Percentiles rank a stretch among this genome's conserved stretches.
Evolutionary conservation across 106 monocot genomes (phyloP).

Genomic region (Agapanthus africanus): DNA sequence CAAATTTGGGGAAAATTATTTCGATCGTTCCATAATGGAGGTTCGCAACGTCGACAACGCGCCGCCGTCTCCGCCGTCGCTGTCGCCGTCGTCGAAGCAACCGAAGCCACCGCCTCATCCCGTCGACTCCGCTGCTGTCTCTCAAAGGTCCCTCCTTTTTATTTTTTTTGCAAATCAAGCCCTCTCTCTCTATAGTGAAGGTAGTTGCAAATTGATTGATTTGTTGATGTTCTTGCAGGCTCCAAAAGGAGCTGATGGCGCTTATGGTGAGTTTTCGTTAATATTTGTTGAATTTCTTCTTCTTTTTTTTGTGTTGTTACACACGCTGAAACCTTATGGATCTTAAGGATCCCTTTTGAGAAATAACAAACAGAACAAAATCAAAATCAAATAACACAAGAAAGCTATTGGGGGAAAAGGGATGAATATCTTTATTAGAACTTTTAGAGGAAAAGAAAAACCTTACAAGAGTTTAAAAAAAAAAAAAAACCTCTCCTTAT

Average conservation of each 20-base stretch:
- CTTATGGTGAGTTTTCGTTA: slow-evolving; percentile 36
- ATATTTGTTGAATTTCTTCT: no score
- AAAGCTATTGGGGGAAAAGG: no score
- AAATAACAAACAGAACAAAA: no score
- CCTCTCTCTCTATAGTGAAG: not conserved
- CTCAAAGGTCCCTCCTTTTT: slow-evolving; percentile 28
- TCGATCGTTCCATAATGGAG: slow-evolving; percentile 22
- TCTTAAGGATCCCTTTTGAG: no score
- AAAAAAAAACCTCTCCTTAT: no score
- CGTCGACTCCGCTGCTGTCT: slow-evolving; percentile 52
- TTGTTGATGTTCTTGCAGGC: slow-evolving; percentile 26
- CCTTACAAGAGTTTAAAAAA: no score
- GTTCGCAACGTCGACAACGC: slow-evolving; percentile 32
- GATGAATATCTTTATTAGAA: no score
- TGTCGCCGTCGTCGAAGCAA: slow-evolving; percentile 25
- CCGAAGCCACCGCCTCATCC: slow-evolving; percentile 25
- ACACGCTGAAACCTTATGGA: no score
- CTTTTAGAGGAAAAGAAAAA: no score
- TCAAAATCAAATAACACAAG: no score
- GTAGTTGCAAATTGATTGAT: slow-evolving; percentile 1
- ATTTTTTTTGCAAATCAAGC: no score
- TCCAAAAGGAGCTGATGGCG: slow-evolving; percentile 66
- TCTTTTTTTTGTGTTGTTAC: no score
- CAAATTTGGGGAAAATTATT: not conserved
- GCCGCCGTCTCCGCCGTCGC: slow-evolving; percentile 13